Evolutionary conservation across 2,329 filamentous ascomycete species (phyloP).

Genomic region (Teratosphaeria pseudoeucalypti): DNA sequence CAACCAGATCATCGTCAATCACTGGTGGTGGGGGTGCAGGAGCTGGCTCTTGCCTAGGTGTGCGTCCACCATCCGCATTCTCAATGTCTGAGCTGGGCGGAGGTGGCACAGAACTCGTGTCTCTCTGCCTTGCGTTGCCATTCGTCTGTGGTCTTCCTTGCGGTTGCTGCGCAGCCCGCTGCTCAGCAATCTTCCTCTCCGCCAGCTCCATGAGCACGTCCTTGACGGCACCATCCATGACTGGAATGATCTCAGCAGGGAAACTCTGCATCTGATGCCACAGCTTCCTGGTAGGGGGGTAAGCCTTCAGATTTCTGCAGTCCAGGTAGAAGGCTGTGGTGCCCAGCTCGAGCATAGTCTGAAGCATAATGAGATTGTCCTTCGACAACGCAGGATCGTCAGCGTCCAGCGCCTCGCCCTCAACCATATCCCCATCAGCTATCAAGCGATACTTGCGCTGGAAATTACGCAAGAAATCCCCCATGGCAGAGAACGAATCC

Average conservation of each 20-base stretch:
- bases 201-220: constrained; percentile 89
- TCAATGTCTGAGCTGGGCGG: constrained; percentile 68
- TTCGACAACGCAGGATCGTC: constrained; percentile 63
- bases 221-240: constrained; percentile 92
- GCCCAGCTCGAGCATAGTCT: constrained; percentile 83
- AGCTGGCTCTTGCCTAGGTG: constrained; percentile 1
- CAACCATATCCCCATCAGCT: constrained; percentile 70
- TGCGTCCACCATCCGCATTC: constrained; percentile 9
- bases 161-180: constrained; percentile 32
- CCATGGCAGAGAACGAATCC: constrained; percentile 77
- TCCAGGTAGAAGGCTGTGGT: constrained; percentile 80
- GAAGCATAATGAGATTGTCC: constrained; percentile 74
- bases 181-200: constrained; percentile 62
- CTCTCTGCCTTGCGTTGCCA: constrained; percentile 18
- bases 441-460: constrained; percentile 91
- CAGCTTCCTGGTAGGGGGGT: constrained; percentile 82
- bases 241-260: constrained; percentile 87
- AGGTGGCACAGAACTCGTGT: constrained; percentile 62
- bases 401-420: constrained; percentile 54
- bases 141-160: constrained; percentile 9
- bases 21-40: constrained; percentile 16
- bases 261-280: constrained; percentile 94
- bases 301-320: constrained; percentile 78
- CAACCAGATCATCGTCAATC: constrained; percentile 57
- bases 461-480: constrained; percentile 86